These are phyloP conservation scores for Graphiopsis chlorocephala DNA, from an alignment of 2,329 filamentous ascomycete genomes.

Conservation along the genomic window DNA sequence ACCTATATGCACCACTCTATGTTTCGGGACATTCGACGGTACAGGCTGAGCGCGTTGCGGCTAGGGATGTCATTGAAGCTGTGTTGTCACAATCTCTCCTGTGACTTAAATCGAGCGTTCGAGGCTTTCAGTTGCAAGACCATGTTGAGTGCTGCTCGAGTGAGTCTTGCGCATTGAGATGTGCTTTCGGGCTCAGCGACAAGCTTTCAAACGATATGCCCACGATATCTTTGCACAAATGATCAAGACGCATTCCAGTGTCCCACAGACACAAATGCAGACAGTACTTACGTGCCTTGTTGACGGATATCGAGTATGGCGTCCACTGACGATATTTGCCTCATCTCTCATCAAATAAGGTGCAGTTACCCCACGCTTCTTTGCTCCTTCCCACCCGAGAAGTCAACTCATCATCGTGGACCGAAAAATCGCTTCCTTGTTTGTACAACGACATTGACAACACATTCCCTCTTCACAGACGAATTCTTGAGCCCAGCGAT, in stretches of 20 bases:
- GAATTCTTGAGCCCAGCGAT: background rate
- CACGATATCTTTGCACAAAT: background rate
- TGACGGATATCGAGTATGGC: background rate
- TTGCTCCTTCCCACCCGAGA: background rate
- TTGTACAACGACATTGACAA: background rate
- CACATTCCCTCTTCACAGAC: background rate
- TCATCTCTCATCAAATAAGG: background rate
- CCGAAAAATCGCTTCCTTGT: background rate
- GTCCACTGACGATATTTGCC: background rate
- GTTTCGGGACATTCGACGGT: background rate
- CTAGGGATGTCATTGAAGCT: background rate
- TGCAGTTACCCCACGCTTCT: background rate
- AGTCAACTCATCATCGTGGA: background rate
- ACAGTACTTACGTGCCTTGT: background rate
- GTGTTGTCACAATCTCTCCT: background rate
- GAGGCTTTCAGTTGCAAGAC: background rate
- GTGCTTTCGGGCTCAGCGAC: background rate
- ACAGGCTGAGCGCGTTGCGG: background rate
- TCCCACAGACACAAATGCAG: background rate
- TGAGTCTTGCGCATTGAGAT: background rate
- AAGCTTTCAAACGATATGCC: background rate
- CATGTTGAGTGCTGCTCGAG: background rate
- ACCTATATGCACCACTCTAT: background rate
- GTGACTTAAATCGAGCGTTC: background rate
- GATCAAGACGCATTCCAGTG: background rate